Evolutionary conservation across 1,284 basidiomycete genomes (phyloP), one percentile per base, ranked within the genome.

Genomic region (Neotropicomus parvogracilis): DNA sequence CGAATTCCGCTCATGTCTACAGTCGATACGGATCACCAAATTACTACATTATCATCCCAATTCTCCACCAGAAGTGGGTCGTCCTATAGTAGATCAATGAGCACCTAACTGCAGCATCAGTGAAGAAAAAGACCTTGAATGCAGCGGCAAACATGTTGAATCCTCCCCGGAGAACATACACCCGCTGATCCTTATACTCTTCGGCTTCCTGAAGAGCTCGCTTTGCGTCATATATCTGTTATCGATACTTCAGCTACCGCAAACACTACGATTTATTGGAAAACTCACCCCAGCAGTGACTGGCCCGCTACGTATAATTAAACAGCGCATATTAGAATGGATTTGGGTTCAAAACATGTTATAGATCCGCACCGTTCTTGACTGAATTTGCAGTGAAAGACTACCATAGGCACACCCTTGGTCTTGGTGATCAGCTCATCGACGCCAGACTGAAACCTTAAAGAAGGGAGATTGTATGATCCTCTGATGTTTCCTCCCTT

Each of bases 341-440:
- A 13, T 12, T 20, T 4, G 16, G 16, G 27, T 16, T 12, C 38
- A 32, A n/a, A 33, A 28, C 20, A 33, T 26, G 27, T 6, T 14
- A 13, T 9, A 36, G n/a, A 33, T 32, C 65, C 82, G 35, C 58
- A 88, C 86, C 88, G 75, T 33, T 78, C 71, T 68, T 90, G 88
- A 7, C 85, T 88, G 42, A 85, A 69, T 4, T 77, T 74, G 59
- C 88, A 91, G 60, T 91, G 88, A 59, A 91, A 91, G 39, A 91
- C 71, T 26, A 90, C 69, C 16, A 73, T 66, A 10, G 79, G 77
- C 5, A 88, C 69, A 37, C 79, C 71, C 61, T 84, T 83, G 12
- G 79, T 80, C 49, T 80, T 69, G 58, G 72, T 67, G 27, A 88
- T 74, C 27, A 90, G 73, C 3, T 70, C 63, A 59, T 83, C 73